Percentiles rank a stretch among this genome's conserved stretches.
Evolutionary conservation across 177 flowering plant genomes (phyloP).

Genomic region (Telopea speciosissima): DNA sequence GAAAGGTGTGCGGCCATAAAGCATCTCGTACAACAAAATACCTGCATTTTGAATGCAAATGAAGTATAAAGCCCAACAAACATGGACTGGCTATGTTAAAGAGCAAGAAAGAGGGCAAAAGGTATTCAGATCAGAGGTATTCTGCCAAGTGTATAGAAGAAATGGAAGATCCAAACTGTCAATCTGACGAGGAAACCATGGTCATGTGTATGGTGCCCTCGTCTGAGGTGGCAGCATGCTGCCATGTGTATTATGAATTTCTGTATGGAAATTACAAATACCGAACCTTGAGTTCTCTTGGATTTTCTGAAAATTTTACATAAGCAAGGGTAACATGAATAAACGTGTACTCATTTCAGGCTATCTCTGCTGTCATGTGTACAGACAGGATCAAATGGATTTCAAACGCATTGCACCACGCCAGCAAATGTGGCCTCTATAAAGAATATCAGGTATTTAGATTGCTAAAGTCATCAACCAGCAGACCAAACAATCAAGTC

Average conservation of each 20-base stretch:
- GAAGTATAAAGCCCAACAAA: not conserved
- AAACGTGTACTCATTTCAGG: not conserved
- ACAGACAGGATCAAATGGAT: not conserved
- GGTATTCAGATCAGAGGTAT: not conserved
- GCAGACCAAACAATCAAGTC: too few species aligned
- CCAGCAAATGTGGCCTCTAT: not conserved
- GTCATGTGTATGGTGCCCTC: not conserved
- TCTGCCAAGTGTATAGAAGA: not conserved
- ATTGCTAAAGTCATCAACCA: too few species aligned
- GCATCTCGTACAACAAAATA: conserved; percentile 91
- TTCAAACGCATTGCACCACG: not conserved
- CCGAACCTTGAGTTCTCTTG: not conserved
- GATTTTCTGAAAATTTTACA: too few species aligned
- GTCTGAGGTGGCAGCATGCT: not conserved
- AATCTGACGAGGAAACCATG: not conserved
- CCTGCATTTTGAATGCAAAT: conserved; percentile 39
- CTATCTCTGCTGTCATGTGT: not conserved
- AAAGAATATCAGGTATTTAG: not conserved
- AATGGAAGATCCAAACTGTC: not conserved
- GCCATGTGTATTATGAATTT: too few species aligned
- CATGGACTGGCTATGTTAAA: not conserved
- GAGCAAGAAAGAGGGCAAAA: not conserved
- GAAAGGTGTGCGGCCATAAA: conserved; percentile 95
- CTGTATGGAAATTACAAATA: not conserved
- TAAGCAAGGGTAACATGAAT: not conserved